These are phyloP conservation scores for Plasmodium gonderi DNA, from an alignment of 169 alveolate genomes.

Conservation along the genomic window DNA sequence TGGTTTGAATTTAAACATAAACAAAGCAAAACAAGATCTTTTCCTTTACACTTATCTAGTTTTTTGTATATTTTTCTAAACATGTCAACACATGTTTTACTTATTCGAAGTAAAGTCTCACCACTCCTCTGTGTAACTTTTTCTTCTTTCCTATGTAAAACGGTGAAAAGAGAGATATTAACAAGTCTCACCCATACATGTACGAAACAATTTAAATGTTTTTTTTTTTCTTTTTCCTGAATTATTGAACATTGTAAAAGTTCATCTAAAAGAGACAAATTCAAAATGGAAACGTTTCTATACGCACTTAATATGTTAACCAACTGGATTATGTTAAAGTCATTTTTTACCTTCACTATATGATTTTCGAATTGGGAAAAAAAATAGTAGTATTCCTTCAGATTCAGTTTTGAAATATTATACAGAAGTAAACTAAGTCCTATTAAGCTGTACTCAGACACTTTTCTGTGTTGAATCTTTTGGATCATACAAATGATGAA, in stretches of 20 bases:
- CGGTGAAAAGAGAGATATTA: background rate
- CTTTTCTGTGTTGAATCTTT: slow-evolving; percentile 5
- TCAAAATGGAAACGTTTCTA: background rate
- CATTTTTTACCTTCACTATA: slow-evolving; percentile 10
- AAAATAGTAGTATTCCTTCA: background rate
- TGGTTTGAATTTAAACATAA: background rate
- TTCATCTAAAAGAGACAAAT: background rate
- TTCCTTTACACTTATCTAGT: slow-evolving; percentile 5
- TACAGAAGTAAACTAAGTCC: slow-evolving; percentile 29
- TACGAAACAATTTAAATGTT: background rate
- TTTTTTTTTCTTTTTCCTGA: background rate
- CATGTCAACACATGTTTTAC: background rate
- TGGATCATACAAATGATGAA: background rate
- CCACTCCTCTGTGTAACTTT: no score
- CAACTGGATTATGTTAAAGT: slow-evolving; percentile 13
- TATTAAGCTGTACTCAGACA: slow-evolving; percentile 12
- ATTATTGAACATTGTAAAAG: background rate
- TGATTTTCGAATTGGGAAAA: slow-evolving; percentile 4
- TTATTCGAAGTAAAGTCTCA: background rate
- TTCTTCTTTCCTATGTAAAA: background rate
- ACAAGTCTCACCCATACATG: slow-evolving; percentile 6
- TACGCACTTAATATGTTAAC: slow-evolving; percentile 39
- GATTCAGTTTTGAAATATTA: slow-evolving; percentile 2
- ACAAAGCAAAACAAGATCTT: slow-evolving; percentile 25
- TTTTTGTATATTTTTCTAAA: background rate